Base-by-base conservation (phyloP, 257 asterid genomes). In the Solanum ossicruentum region DNA sequence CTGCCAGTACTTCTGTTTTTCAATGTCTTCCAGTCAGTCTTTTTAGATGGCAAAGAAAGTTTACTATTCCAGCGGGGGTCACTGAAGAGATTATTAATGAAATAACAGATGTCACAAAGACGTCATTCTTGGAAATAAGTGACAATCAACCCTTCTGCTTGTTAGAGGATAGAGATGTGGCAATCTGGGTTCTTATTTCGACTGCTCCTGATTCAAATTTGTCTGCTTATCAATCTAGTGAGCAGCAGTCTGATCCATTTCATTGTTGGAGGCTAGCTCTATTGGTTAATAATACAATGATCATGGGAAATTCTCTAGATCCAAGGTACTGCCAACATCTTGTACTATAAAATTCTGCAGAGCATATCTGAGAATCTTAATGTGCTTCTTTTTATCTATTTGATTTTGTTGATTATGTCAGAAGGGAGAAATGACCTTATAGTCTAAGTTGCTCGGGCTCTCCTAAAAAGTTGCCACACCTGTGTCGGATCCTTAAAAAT, bases 261-360 rank as follows among this genome's bases (percentile, higher is more conserved):
- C 83, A 84, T 79, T 85, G 85, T 71, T 96, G 98, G 98, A 91
- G 90, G 92, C 98, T 97, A 61, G 98, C 98, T 88, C 85, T 97
- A 87, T 86, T 94, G 89, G 85, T 91, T 84, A 91, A 97, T 87
- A 88, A 91, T 88, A 92, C 55, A 43, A 90, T 97, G 90, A 89
- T 95, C 87, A 84, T 89, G 78, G 98, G 99, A 85, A 91, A 91
- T 86, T 84, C 89, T 43, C 63, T 95, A 84, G 96, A 92, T 86
- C 80, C 80, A 84, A 93, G 98, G 99, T 96, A 91, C 45, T 67
- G 52, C 47, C 80, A 43, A 61, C 84, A 10, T 83, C 65, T 41
- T 84, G n/a, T 69, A 63, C 73, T 28, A 17, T 26, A 41, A 70
- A 47, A 16, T 52, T 77, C 26, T 77, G 82, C 47, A 77, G 2